A percentile compares a stretch with the other conserved stretches of the same genome.
Evolutionary conservation across 169 alveolate genomes (phyloP).

Genomic region (Plasmodium vinckei): DNA sequence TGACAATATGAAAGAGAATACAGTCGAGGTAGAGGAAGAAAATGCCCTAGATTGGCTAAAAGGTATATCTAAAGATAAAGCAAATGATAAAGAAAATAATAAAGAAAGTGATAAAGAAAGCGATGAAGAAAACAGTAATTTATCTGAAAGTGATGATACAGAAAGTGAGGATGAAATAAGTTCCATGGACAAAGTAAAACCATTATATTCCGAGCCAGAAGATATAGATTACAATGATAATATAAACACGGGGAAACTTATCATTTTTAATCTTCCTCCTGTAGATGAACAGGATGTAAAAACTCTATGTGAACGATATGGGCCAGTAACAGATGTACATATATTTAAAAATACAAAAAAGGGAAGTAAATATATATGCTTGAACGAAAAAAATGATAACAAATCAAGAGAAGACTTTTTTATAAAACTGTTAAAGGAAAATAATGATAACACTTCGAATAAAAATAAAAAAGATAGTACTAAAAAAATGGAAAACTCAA

Average conservation of each 20-base stretch:
- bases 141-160: background rate
- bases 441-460: background rate
- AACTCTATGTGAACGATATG: conserved; percentile 64
- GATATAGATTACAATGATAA: conserved; percentile 26
- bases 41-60: conserved; percentile 68
- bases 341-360: conserved; percentile 55
- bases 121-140: background rate
- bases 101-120: background rate
- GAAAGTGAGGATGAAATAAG: conserved; percentile 8
- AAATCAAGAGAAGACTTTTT: conserved; percentile 56
- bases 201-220: background rate
- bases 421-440: conserved; percentile 61
- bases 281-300: conserved; percentile 67
- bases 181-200: background rate
- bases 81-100: conserved; percentile 3
- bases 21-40: conserved; percentile 23
- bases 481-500: conserved; percentile 24
- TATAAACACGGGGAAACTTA: conserved; percentile 74
- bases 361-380: conserved; percentile 38
- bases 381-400: conserved; percentile 23
- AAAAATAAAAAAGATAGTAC: background rate
- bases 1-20: background rate
- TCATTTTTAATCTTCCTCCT: conserved; percentile 73
- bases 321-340: conserved; percentile 78
- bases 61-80: conserved; percentile 42